phyloP scores from a whole-genome alignment of 306 rosid species.

The Prunus mume region DNA sequence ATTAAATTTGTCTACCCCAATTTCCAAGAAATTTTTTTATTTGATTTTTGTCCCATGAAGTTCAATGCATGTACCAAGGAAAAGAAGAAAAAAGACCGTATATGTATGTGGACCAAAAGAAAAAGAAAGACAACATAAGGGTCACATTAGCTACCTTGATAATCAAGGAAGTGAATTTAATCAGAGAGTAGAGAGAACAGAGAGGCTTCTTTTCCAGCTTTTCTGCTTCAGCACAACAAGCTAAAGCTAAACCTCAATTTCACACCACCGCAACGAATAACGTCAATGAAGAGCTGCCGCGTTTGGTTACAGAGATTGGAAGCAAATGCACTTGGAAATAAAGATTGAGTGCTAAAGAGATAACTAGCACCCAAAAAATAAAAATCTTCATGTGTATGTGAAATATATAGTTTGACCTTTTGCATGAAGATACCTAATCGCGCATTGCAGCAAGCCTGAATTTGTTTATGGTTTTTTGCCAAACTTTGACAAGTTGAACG shows the following conservation, averaged over 20 bases:
- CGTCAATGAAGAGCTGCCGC: constrained; percentile 18
- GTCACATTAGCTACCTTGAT: constrained; percentile 25
- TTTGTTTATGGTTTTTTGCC: constrained; percentile 49
- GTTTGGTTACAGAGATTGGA: constrained; percentile 29
- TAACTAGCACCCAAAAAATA: not conserved
- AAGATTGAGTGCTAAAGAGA: constrained; percentile 23
- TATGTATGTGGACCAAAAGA: constrained; percentile 6
- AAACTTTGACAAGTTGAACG: constrained; percentile 54
- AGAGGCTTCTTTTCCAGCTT: constrained; percentile 25
- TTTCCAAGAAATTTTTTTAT: not conserved
- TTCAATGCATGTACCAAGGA: not conserved
- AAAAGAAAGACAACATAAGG: constrained; percentile 6
- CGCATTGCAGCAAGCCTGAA: constrained; percentile 31
- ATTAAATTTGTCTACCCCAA: constrained; percentile 17
- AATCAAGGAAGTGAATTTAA: constrained; percentile 28
- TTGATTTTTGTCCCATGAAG: too few species aligned
- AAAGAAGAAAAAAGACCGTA: not conserved
- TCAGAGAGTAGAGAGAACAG: constrained; percentile 7
- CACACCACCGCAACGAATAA: constrained; percentile 26
- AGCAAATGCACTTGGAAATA: not conserved
- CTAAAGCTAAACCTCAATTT: constrained; percentile 17
- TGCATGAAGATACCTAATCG: constrained; percentile 46
- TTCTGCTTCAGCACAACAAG: constrained; percentile 63
- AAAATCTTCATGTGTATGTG: constrained; percentile 2
- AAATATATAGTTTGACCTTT: constrained; percentile 37